Conservation (phyloP, 345 rosid genomes). For the Syzygium jambos region DNA sequence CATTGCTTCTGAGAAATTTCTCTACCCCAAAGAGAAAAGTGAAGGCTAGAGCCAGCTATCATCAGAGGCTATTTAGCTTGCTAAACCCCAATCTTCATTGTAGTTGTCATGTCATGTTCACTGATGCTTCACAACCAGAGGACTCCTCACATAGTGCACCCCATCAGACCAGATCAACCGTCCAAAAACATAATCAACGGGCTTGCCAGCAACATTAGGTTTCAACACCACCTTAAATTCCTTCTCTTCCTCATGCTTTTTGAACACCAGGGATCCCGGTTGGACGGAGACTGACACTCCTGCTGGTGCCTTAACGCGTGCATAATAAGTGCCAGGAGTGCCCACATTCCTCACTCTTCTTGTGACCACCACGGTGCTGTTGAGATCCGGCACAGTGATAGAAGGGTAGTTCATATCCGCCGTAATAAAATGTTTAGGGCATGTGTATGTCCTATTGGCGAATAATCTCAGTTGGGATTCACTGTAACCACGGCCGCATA, state of each 20-base stretch:
- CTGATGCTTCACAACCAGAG: slow-evolving; percentile 13
- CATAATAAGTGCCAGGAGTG: slow-evolving; percentile 18
- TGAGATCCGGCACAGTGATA: slow-evolving; percentile 10
- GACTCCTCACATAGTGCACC: slow-evolving; percentile 31
- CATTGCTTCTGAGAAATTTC: background rate
- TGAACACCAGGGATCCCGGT: slow-evolving; percentile 10
- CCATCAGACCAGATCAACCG: slow-evolving; percentile 33
- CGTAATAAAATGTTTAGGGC: slow-evolving; percentile 8
- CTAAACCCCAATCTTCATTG: background rate
- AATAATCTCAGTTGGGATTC: slow-evolving; percentile 1
- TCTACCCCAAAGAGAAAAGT: background rate
- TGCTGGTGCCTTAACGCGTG: slow-evolving; percentile 2
- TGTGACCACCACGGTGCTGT: background rate
- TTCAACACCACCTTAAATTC: slow-evolving; percentile 16
- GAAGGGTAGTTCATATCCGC: slow-evolving; percentile 37
- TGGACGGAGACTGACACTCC: slow-evolving; percentile 16
- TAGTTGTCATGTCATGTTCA: background rate
- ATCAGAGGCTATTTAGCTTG: background rate
- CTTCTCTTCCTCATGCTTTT: slow-evolving; percentile 16
- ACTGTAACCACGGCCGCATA: slow-evolving; percentile 32
- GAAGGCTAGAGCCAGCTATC: background rate
- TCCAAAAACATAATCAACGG: slow-evolving; percentile 17
- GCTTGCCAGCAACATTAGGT: background rate
- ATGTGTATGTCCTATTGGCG: background rate
- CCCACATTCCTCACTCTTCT: slow-evolving; percentile 32